These are phyloP conservation scores for Fusarium lyarnte DNA, from an alignment of 2,329 filamentous ascomycete species.

Conservation along the genomic window DNA sequence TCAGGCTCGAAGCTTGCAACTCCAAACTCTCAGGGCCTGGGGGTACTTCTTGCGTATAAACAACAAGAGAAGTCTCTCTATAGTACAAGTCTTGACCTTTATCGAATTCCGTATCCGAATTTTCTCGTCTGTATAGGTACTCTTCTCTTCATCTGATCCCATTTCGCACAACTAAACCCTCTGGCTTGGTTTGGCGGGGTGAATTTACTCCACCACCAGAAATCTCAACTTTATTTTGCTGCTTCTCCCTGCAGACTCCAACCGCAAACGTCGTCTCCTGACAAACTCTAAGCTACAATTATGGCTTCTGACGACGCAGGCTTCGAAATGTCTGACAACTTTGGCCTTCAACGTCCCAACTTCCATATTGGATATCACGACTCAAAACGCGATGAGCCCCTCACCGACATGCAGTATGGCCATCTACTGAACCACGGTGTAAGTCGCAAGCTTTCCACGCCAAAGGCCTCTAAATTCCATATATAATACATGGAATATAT, in stretches of 20 bases:
- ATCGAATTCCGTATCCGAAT: not conserved
- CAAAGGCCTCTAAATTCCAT: not conserved
- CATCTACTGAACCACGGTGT: constrained; percentile 76
- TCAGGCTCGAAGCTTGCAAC: not conserved
- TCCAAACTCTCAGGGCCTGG: not conserved
- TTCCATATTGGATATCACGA: constrained; percentile 83
- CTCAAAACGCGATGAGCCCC: constrained; percentile 66
- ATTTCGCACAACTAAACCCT: constrained; percentile 20
- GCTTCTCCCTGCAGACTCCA: not conserved
- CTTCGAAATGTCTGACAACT: constrained; percentile 41
- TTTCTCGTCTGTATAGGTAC: not conserved
- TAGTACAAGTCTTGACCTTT: too few relatives aligned
- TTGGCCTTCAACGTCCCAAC: constrained; percentile 48
- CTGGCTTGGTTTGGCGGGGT: constrained; percentile 38
- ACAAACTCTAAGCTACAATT: not conserved
- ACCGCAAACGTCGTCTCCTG: not conserved
- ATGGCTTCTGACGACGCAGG: constrained; percentile 40
- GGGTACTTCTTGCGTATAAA: not conserved
- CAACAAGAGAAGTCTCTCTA: not conserved
- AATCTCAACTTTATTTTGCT: constrained; percentile 37
- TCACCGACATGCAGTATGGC: constrained; percentile 71
- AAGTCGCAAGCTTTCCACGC: constrained; percentile 50
- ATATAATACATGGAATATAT: not conserved
- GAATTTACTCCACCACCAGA: constrained; percentile 42
- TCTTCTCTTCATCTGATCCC: not conserved